Base-by-base conservation (phyloP, 768 basidiomycete genomes). In the Mycena haematopus region DNA sequence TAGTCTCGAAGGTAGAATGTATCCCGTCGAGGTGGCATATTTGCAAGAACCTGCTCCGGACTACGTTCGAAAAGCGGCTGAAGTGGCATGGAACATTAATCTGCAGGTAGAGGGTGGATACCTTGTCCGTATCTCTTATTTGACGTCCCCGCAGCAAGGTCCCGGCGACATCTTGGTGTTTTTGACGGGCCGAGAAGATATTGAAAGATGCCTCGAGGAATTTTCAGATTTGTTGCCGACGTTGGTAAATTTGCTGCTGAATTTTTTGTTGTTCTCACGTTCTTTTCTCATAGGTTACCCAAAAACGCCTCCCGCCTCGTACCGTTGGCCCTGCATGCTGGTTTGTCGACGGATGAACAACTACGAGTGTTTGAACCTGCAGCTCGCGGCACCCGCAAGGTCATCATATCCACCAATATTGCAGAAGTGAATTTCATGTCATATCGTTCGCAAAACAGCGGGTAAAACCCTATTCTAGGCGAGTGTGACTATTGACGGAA, bases 401-500 rank as follows among this genome's bases (percentile, higher is more conserved):
- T 97, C 54, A 88, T 99, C 54, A 84, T 97, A 29, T 84, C 93
- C 4, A 99, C 97, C 0, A 99, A 99, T 72, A 96, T 99, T 52
- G 97, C 97, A 17, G 97, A 99, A 77, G 92, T 90, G 65, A 24
- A 76, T 54, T n/a, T 19, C 6, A 38, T 53, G 24, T 2, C 19
- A 36, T 40, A 13, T 7, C n/a, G 21, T 27, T 35, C n/a, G 47
- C 55, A 22, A 36, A 25, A 13, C 24, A 22, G 33, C 4, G 22
- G 15, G 22, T 52, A 42, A 51, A 44, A 24, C 46, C n/a, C 8
- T 27, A 40, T 24, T 38, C 50, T 60, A 93, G 92, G 96, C 97
- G 17, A 95, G 93, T 72, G 91, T 99, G 24, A 99, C 97, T 0
- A 98, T 99, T 59, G 94, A 98, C 44, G 95, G 96, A 3, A 89